Evolutionary conservation across 179 eudicot species (phyloP).

Genomic region (Kewa caespitosa): DNA sequence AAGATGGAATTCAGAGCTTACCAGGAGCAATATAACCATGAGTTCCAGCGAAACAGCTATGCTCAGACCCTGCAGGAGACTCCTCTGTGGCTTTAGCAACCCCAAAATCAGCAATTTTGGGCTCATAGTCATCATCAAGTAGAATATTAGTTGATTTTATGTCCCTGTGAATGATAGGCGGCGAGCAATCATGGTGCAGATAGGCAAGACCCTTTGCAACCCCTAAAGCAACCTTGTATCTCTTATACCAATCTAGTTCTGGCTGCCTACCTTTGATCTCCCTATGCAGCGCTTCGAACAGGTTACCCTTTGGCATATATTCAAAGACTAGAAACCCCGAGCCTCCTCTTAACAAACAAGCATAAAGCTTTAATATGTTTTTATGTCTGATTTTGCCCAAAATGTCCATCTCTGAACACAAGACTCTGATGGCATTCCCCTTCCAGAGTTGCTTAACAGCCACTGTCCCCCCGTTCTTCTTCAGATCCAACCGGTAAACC

Average conservation of each 20-base stretch:
- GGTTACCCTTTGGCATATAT: conserved; percentile 74
- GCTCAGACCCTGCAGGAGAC: conserved; percentile 41
- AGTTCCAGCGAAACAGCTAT: conserved; percentile 74
- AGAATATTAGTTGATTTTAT: conserved; percentile 85
- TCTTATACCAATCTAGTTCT: conserved; percentile 66
- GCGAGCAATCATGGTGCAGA: conserved; percentile 82
- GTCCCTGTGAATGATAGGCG: conserved; percentile 74
- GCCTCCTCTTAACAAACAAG: conserved; percentile 61
- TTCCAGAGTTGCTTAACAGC: conserved; percentile 79
- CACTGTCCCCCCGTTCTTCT: conserved; percentile 54
- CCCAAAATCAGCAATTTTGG: conserved; percentile 91
- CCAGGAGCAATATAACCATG: conserved; percentile 97
- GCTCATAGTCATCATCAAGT: conserved; percentile 68
- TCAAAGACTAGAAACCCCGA: conserved; percentile 73
- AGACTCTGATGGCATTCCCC: conserved; percentile 41
- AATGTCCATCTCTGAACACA: conserved; percentile 66
- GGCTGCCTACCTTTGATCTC: conserved; percentile 44
- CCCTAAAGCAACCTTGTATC: conserved; percentile 76
- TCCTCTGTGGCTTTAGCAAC: conserved; percentile 52
- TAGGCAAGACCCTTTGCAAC: conserved; percentile 84
- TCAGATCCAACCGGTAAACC: conserved; percentile 76
- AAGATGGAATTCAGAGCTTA: too few relatives aligned
- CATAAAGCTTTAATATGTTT: conserved; percentile 78
- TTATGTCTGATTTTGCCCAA: conserved; percentile 77
- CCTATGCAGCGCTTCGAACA: conserved; percentile 58